phyloP scores from a whole-genome alignment of 345 rosid genomes.

The Schrenkiella parvula region DNA sequence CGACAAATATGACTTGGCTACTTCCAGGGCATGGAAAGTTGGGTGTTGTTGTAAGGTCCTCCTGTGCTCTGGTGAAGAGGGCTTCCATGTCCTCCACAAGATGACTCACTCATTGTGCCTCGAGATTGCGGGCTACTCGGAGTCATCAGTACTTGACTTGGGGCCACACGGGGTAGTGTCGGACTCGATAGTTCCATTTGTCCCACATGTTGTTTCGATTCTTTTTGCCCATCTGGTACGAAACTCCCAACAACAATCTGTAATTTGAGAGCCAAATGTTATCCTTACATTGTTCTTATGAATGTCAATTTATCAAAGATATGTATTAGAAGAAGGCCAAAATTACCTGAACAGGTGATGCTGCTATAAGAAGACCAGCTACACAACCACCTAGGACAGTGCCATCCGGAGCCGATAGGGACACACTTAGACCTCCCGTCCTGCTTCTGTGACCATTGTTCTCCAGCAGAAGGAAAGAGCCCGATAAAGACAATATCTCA shows the following conservation, averaged over 20 bases:
- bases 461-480: slow-evolving; percentile 54
- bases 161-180: slow-evolving; percentile 12
- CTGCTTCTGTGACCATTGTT: slow-evolving; percentile 45
- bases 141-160: slow-evolving; percentile 22
- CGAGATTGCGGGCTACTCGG: slow-evolving; percentile 54
- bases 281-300: background rate
- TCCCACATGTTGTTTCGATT: slow-evolving; percentile 37
- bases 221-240: slow-evolving; percentile 48
- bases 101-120: slow-evolving; percentile 55
- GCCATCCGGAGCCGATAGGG: slow-evolving; percentile 81
- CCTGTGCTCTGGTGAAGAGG: slow-evolving; percentile 56
- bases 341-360: slow-evolving; percentile 75
- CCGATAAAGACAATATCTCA: slow-evolving; percentile 78
- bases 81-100: slow-evolving; percentile 50
- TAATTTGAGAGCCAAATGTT: background rate
- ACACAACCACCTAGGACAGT: slow-evolving; percentile 83
- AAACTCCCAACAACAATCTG: slow-evolving; percentile 76
- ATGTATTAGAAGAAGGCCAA: background rate
- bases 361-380: slow-evolving; percentile 89
- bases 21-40: slow-evolving; percentile 58
- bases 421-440: slow-evolving; percentile 69
- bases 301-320: background rate
- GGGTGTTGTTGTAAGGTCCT: slow-evolving; percentile 42
- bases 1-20: slow-evolving; percentile 13
- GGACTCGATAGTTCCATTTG: slow-evolving; percentile 31